Base-by-base conservation (phyloP, 345 rosid species). In the Litchi chinensis region DNA sequence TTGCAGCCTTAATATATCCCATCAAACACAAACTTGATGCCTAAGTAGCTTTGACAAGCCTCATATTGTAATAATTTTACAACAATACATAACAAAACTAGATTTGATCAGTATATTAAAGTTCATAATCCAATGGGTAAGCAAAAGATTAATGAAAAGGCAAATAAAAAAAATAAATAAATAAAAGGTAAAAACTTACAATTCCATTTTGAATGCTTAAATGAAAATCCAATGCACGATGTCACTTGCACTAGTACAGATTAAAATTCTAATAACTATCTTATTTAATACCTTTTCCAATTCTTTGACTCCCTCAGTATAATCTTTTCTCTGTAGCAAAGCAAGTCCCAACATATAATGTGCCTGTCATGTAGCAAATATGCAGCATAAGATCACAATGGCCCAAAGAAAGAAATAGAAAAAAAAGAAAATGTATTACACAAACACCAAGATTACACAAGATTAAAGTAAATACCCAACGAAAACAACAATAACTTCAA, bases 261-360 rank as follows among this genome's bases (percentile, higher is more conserved):
- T 40, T 6, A 28, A n/a, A 57, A 12, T 6, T 50, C 64, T 16
- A 70, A 40, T 26, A 41, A n/a, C 39, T 73, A 77, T 59, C 41
- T 22, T 40, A 64, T 15, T 19, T 1, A 81, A 74, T 88, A 93
- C 98, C 82, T 91, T 93, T 83, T 88, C 90, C 86, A 95, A 81
- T 80, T 87, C 90, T 77, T 84, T 92, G 77, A 88, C 86, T 70
- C 98, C 99, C 65, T 79, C 87, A 21, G 86, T 28, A 79, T 85
- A 88, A 68, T 89, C 85, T 56, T 77, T 57, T 78, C 50, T 89
- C 83, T 89, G 83, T 48, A 93, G 85, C 82, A 92, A 88, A 19
- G 97, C 91, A 72, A 88, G 95, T 79, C 99, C 99, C 76, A 93
- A 78, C 95, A 91, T 89, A 85, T 93, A 92, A 80, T 91, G 94